Percentiles rank a stretch among this genome's conserved stretches.
Evolutionary conservation across 345 rosid species (phyloP).

Genomic region (Bruguiera gymnorhiza): DNA sequence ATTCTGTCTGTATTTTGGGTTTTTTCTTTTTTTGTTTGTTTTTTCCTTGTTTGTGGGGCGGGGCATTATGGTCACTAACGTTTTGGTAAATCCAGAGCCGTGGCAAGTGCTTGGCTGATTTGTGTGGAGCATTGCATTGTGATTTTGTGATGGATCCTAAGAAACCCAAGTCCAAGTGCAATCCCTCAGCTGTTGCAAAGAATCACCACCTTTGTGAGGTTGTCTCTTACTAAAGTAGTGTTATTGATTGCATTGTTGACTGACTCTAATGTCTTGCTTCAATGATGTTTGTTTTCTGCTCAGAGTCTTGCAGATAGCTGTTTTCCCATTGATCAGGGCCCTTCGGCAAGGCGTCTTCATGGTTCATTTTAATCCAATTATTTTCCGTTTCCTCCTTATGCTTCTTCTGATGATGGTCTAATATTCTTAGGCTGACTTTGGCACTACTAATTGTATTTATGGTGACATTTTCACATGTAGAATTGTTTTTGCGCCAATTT

Average conservation of each 20-base stretch:
- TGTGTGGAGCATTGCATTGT: slow-evolving; percentile 96
- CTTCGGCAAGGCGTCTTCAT: slow-evolving; percentile 77
- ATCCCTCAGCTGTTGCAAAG: slow-evolving; percentile 79
- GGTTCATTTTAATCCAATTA: slow-evolving; percentile 38
- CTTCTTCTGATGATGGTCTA: slow-evolving; percentile 2
- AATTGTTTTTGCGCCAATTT: slow-evolving; percentile 79
- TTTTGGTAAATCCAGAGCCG: slow-evolving; percentile 51
- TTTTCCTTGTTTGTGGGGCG: neutral
- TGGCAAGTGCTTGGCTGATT: slow-evolving; percentile 83
- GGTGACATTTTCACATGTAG: slow-evolving; percentile 35
- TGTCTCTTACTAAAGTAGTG: slow-evolving; percentile 10
- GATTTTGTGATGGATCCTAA: slow-evolving; percentile 63
- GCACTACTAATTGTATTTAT: slow-evolving; percentile 14
- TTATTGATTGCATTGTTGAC: neutral
- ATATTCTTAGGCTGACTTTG: slow-evolving; percentile 1
- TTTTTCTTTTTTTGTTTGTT: too few species aligned
- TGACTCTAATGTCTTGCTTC: slow-evolving; percentile 6
- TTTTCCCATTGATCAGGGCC: slow-evolving; percentile 74
- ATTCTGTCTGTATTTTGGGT: neutral
- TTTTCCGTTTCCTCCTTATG: slow-evolving; percentile 1
- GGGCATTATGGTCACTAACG: neutral
- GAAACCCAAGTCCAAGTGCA: slow-evolving; percentile 66
- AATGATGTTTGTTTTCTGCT: slow-evolving; percentile 14
- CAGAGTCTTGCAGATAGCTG: slow-evolving; percentile 91
- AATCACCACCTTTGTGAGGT: slow-evolving; percentile 95